Conservation (phyloP, 2,329 filamentous ascomycete genomes). For the Blumeria hordei region DNA sequence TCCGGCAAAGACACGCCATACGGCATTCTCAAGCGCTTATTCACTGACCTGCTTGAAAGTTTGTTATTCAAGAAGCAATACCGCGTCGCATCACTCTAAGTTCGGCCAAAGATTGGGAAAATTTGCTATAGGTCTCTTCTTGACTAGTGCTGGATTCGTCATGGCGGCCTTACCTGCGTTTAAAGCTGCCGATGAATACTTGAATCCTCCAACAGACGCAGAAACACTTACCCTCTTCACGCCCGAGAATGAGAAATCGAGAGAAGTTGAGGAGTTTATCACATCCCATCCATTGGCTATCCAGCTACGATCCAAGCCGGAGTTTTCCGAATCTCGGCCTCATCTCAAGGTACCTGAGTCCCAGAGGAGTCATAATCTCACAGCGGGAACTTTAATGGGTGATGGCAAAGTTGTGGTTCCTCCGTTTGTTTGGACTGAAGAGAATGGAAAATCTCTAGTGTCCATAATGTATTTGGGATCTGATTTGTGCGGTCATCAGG, state of each 20-base stretch:
- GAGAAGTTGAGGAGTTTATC: constrained; percentile 48
- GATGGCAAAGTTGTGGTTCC: constrained; percentile 57
- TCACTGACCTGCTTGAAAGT: background rate
- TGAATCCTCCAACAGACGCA: constrained; percentile 38
- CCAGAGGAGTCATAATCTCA: constrained; percentile 53
- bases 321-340: constrained; percentile 54
- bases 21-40: background rate
- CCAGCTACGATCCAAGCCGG: constrained; percentile 40
- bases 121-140: constrained; percentile 15
- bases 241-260: constrained; percentile 25
- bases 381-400: constrained; percentile 55
- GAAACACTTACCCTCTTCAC: constrained; percentile 47
- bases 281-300: constrained; percentile 48
- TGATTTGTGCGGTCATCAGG: constrained; percentile 70
- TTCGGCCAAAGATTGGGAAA: background rate
- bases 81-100: background rate
- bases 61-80: background rate
- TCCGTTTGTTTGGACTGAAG: constrained; percentile 52
- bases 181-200: constrained; percentile 22
- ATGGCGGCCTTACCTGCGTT: constrained; percentile 30
- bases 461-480: constrained; percentile 54
- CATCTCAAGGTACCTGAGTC: constrained; percentile 62
- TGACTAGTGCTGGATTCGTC: constrained; percentile 26
- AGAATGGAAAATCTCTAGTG: constrained; percentile 42
- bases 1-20: too few species aligned